These are phyloP conservation scores for Sporisorium exsertum DNA, from an alignment of 1,284 basidiomycete genomes.

Conservation along the genomic window DNA sequence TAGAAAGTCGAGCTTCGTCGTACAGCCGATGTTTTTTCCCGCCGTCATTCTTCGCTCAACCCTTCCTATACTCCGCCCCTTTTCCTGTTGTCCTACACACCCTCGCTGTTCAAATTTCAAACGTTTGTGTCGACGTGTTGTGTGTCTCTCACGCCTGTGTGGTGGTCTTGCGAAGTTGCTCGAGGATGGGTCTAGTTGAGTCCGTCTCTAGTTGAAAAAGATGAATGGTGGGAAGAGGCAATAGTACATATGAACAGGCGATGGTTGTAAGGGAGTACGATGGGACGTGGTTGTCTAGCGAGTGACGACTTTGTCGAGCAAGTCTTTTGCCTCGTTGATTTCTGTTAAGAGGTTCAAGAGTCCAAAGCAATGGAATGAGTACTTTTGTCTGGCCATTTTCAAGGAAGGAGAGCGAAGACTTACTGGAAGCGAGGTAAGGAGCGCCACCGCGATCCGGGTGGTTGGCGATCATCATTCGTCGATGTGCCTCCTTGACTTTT, in stretches of 20 bases:
- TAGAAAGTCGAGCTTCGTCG: constrained; percentile 14
- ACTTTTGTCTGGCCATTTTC: neutral
- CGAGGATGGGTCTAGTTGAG: neutral
- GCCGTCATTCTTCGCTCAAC: too few relatives aligned
- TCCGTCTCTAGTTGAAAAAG: neutral
- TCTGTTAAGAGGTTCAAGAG: constrained; percentile 33
- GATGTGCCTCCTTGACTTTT: constrained; percentile 68
- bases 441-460: constrained; percentile 96
- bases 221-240: constrained; percentile 6
- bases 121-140: neutral
- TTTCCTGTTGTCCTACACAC: neutral
- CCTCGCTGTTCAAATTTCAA: neutral
- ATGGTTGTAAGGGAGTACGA: neutral
- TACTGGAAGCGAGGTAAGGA: constrained; percentile 91
- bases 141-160: neutral
- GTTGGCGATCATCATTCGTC: constrained; percentile 74
- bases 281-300: constrained; percentile 41
- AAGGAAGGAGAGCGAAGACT: constrained; percentile 11
- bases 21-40: neutral
- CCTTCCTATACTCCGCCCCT: neutral
- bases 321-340: constrained; percentile 69
- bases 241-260: constrained; percentile 5
- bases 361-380: neutral
- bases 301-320: constrained; percentile 61
- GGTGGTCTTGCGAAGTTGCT: too few relatives aligned